Evolutionary conservation across 495 filamentous ascomycete species (phyloP).

Genomic region (Daldinia childiae): DNA sequence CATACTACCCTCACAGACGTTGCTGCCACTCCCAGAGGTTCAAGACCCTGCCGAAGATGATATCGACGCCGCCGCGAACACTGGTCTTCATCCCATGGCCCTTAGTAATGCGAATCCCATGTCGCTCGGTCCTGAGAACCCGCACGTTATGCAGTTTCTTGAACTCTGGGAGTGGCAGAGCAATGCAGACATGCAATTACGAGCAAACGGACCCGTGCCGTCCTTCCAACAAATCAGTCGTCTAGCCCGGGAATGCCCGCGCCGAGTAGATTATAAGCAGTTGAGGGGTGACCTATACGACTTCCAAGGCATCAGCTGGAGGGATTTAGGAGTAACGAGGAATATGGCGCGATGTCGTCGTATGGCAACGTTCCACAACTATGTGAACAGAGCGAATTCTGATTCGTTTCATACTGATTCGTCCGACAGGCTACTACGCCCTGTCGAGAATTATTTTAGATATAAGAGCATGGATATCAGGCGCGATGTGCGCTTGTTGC

Average conservation of each 20-base stretch:
- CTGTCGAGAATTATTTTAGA: constrained; percentile 68
- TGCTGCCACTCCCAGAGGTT: constrained; percentile 4
- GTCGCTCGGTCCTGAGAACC: constrained; percentile 43
- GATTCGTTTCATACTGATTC: constrained; percentile 52
- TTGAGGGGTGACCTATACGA: constrained; percentile 70
- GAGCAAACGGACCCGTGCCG: constrained; percentile 19
- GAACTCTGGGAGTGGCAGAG: constrained; percentile 40
- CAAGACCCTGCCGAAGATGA: constrained; percentile 38
- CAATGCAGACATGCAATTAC: constrained; percentile 24
- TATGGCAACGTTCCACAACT: constrained; percentile 65
- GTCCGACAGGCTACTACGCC: constrained; percentile 49
- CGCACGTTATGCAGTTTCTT: constrained; percentile 40
- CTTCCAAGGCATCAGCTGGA: constrained; percentile 83
- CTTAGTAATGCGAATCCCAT: constrained; percentile 39
- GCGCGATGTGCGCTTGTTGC: constrained; percentile 71
- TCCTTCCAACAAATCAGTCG: constrained; percentile 20
- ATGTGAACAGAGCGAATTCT: constrained; percentile 57
- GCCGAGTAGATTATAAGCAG: constrained; percentile 54
- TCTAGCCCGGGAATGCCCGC: constrained; percentile 20
- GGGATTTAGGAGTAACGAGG: constrained; percentile 68
- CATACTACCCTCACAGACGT: not conserved
- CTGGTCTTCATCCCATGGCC: constrained; percentile 41
- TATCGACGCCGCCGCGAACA: constrained; percentile 21
- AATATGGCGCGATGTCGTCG: constrained; percentile 68
- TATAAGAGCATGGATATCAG: constrained; percentile 76